Base-by-base conservation (phyloP, 345 rosid species). In the Gossypium anomalum region DNA sequence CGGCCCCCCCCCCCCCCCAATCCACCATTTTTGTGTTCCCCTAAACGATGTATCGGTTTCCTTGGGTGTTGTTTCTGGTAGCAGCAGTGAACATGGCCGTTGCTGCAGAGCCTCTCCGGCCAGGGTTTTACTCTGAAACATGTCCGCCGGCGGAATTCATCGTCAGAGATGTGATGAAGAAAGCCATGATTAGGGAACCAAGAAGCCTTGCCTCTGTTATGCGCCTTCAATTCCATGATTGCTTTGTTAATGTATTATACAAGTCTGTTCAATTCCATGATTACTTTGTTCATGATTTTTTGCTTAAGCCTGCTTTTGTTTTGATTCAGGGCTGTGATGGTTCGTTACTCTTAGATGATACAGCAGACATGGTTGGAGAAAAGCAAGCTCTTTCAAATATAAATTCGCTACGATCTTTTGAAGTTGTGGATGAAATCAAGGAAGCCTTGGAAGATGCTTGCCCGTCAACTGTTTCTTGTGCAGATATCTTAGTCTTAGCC, bases 161-260 rank as follows among this genome's bases (percentile, higher is more conserved):
- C 1, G 98, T 91, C 57, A 81, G 95, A 74, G 79, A 72, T 4
- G 85, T 70, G 76, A 90, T 92, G 94, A 73, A 14, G 72, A 87
- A 76, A 77, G 90, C 92, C 61, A 47, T 91, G 88, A 27, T 79
- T 9, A 84, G 82, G 61, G 98, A 94, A 78, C 87, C 95, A 41
- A 84, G 98, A 80, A 89, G 95, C 59, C 86, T 80, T 1, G 97
- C 98, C 71, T 94, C 98, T 1, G 95, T 94, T 56, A 92, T 94
- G 98, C 96, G 97, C 45, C 87, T 94, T 78, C 98, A 94, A 51
- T 92, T 94, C 87, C 98, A 94, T 48, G 98, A 94, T 79, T 94
- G 98, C 83, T 89, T 94, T 58, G 98, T 94, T 29, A 90, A 94
- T 78, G 98, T 93, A 55, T 55, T 55, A 34, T 4, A 34, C 41